Evolutionary conservation across 176 grass and related monocot species (phyloP).

Genomic region (Aegilops umbellulata): DNA sequence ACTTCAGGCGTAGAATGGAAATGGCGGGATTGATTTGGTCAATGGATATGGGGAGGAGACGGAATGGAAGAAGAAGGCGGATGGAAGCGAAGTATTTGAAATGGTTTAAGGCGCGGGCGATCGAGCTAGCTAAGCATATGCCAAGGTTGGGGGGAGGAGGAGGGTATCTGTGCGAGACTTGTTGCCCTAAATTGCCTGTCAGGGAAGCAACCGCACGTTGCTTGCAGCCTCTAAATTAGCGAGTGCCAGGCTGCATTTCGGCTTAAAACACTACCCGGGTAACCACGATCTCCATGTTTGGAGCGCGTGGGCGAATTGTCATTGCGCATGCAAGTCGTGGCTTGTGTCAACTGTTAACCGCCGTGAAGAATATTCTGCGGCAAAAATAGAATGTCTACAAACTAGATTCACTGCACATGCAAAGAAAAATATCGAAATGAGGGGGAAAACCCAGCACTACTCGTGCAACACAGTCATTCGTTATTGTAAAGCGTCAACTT

Average conservation of each 20-base stretch:
- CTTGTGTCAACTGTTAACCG: neutral
- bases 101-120: conserved; percentile 4
- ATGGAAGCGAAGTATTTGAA: neutral
- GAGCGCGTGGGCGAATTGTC: conserved; percentile 1
- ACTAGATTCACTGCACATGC: neutral
- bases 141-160: neutral
- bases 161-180: conserved; percentile 16
- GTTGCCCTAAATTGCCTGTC: neutral
- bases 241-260: neutral
- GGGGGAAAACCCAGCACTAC: too few species aligned
- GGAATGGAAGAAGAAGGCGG: neutral
- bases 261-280: neutral
- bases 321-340: neutral
- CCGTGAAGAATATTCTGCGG: conserved; percentile 9
- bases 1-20: neutral
- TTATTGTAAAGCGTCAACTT: too few species aligned
- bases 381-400: conserved; percentile 2
- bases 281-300: neutral
- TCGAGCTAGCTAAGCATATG: neutral
- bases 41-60: neutral
- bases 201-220: conserved; percentile 32
- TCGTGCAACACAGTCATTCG: too few species aligned
- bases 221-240: conserved; percentile 28
- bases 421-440: neutral
- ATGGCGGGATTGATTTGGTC: neutral